Percentiles rank a stretch among this genome's conserved stretches.
Conservation (phyloP, 2,329 filamentous ascomycete genomes). For the Fusarium humuli region DNA sequence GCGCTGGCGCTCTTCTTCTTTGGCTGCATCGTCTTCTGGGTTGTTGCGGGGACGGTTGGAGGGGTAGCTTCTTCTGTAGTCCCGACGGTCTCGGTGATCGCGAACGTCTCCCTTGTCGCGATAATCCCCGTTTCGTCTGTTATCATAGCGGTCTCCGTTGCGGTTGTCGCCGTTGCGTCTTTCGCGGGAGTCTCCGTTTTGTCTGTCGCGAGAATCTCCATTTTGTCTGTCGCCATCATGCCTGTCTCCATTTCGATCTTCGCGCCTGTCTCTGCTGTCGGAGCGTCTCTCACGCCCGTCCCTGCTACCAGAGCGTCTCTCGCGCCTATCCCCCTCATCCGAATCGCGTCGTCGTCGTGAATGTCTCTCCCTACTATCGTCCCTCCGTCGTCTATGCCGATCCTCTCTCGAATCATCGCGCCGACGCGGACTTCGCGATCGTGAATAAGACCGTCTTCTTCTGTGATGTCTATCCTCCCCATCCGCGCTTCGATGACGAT, state of each 20-base stretch:
- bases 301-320: not conserved
- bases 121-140: not conserved
- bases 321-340: conserved; percentile 28
- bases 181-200: not conserved
- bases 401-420: conserved; percentile 48
- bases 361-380: conserved; percentile 43
- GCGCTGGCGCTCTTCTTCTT: conserved; percentile 69
- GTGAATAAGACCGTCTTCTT: conserved; percentile 60
- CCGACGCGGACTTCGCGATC: conserved; percentile 57
- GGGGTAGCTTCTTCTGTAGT: not conserved
- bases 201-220: not conserved
- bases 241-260: not conserved
- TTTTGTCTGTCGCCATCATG: not conserved
- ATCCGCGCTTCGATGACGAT: conserved; percentile 57
- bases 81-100: conserved; percentile 41
- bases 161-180: conserved; percentile 12
- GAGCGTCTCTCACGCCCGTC: not conserved
- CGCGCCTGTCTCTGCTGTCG: not conserved
- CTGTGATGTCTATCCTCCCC: conserved; percentile 54
- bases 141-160: conserved; percentile 28
- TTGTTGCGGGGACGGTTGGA: conserved; percentile 30
- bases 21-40: conserved; percentile 46
- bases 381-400: conserved; percentile 40
- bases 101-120: not conserved
- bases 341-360: conserved; percentile 38